phyloP scores from a whole-genome alignment of 495 filamentous ascomycete genomes.

The Hypoxylon rickii region DNA sequence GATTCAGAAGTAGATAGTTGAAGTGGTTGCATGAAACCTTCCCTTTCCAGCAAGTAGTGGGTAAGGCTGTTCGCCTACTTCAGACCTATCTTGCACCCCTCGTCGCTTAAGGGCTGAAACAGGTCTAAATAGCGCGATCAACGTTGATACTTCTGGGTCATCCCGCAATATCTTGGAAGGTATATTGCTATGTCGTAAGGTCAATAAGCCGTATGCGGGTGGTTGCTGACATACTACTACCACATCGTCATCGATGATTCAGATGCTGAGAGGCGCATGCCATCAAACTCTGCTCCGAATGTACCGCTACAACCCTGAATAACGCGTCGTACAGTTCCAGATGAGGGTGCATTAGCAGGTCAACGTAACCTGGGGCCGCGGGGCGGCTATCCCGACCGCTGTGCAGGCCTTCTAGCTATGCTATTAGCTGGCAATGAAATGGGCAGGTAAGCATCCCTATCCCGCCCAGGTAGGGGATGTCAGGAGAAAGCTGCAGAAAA shows the following conservation, averaged over 20 bases:
- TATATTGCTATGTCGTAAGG: slow-evolving; percentile 13
- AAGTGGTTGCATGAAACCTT: slow-evolving; percentile 36
- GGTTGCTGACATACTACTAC: slow-evolving; percentile 21
- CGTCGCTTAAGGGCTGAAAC: slow-evolving; percentile 40
- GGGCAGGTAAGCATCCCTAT: neutral
- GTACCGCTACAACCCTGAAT: slow-evolving; percentile 4
- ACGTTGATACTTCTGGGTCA: slow-evolving; percentile 26
- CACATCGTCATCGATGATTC: slow-evolving; percentile 22
- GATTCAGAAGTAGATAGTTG: slow-evolving; percentile 17
- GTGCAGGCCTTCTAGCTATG: slow-evolving; percentile 15
- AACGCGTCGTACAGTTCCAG: neutral
- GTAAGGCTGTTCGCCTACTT: slow-evolving; percentile 31
- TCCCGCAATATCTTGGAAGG: slow-evolving; percentile 16
- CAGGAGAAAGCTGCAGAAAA: slow-evolving; percentile 9
- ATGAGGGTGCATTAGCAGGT: neutral
- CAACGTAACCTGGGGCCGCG: slow-evolving; percentile 14
- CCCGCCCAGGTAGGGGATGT: neutral
- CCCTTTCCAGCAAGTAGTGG: slow-evolving; percentile 20
- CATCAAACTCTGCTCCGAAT: slow-evolving; percentile 7
- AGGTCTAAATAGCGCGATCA: slow-evolving; percentile 33
- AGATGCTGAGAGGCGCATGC: slow-evolving; percentile 22
- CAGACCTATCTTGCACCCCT: slow-evolving; percentile 26
- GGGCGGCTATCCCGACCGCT: slow-evolving; percentile 20
- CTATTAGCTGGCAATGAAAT: slow-evolving; percentile 21
- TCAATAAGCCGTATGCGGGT: slow-evolving; percentile 14